phyloP scores from a whole-genome alignment of 805 yeast genomes.

The Starmerella kuoi region DNA sequence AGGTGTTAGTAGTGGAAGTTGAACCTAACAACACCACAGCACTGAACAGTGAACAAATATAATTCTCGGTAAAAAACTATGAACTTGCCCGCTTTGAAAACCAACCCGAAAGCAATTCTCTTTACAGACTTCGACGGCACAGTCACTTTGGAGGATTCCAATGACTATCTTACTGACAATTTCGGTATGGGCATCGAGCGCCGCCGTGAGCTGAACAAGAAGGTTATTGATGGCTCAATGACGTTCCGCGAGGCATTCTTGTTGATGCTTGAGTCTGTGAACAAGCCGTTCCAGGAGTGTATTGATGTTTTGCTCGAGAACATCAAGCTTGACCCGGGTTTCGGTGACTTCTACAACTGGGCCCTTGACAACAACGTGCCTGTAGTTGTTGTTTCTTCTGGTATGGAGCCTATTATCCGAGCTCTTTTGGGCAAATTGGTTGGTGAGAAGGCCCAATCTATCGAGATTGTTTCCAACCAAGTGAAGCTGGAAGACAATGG shows the following conservation, averaged over 20 bases:
- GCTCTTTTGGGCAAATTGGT: constrained; percentile 63
- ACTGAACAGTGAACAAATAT: too few relatives aligned
- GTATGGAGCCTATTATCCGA: constrained; percentile 84
- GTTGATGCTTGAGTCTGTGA: constrained; percentile 69
- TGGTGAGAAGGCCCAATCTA: constrained; percentile 61
- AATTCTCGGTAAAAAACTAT: too few relatives aligned
- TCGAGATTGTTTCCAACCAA: constrained; percentile 73
- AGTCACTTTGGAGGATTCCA: constrained; percentile 87
- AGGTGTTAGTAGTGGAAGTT: too few relatives aligned
- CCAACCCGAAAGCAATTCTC: constrained; percentile 54
- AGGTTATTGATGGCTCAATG: constrained; percentile 54
- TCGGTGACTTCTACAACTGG: constrained; percentile 70
- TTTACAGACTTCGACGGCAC: constrained; percentile 99
- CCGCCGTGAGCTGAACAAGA: constrained; percentile 56
- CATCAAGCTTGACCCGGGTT: constrained; percentile 80
- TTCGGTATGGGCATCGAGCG: constrained; percentile 70
- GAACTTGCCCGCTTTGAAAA: constrained; percentile 25
- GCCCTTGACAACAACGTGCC: constrained; percentile 52
- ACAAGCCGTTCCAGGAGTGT: constrained; percentile 70
- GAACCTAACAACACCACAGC: too few relatives aligned
- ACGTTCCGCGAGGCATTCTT: constrained; percentile 65
- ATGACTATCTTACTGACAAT: constrained; percentile 80
- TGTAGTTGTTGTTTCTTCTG: constrained; percentile 76
- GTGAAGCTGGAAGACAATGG: constrained; percentile 45
- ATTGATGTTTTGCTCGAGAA: constrained; percentile 51